phyloP scores from a whole-genome alignment of 129 eudicot species.

The Centella asiatica region DNA sequence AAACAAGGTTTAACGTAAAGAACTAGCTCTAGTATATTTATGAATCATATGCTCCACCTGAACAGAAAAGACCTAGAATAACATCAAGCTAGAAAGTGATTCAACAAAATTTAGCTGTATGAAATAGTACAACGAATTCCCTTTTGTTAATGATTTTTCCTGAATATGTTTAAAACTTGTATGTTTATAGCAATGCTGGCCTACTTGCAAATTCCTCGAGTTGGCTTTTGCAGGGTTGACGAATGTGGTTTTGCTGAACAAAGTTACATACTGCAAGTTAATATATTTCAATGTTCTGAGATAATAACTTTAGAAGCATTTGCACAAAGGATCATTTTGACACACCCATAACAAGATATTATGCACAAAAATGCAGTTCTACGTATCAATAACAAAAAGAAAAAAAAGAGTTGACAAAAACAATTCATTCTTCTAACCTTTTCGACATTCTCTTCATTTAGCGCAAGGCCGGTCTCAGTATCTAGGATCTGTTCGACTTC shows the following conservation, averaged over 20 bases:
- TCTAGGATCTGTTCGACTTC: constrained; percentile 77
- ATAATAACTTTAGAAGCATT: too few relatives aligned
- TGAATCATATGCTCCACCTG: too few relatives aligned
- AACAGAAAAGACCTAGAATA: too few relatives aligned
- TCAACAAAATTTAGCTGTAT: too few relatives aligned
- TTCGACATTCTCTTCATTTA: constrained; percentile 84
- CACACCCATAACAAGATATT: neutral
- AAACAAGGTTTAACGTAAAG: too few relatives aligned
- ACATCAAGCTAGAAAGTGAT: too few relatives aligned
- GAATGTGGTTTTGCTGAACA: neutral
- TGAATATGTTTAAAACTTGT: too few relatives aligned
- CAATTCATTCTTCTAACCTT: constrained; percentile 43
- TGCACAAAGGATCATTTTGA: neutral
- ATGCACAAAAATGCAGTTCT: neutral
- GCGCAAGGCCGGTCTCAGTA: constrained; percentile 80
- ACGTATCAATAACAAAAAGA: neutral
- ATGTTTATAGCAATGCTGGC: neutral
- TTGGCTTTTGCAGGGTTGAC: neutral
- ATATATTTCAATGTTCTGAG: too few relatives aligned
- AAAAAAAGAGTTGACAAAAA: too few relatives aligned
- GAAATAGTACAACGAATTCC: too few relatives aligned
- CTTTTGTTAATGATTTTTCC: too few relatives aligned
- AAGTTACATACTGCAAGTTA: neutral
- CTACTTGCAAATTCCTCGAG: neutral
- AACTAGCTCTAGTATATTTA: too few relatives aligned